Percentiles rank a stretch among this genome's conserved stretches.
Conservation (phyloP, 2,329 filamentous ascomycete species). For the Trichoderma endophyticum region DNA sequence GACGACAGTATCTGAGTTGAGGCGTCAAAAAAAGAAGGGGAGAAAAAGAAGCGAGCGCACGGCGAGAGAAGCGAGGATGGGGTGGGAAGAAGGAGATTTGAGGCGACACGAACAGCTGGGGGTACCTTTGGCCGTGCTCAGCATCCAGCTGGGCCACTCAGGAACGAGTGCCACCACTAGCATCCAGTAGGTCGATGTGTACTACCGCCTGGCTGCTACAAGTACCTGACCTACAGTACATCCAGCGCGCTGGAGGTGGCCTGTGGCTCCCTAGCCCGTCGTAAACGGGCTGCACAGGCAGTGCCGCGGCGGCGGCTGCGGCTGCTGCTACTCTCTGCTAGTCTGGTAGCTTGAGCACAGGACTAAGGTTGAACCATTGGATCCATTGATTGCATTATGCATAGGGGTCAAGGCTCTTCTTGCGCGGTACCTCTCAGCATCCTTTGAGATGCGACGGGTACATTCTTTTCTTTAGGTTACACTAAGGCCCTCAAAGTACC, state of each 20-base stretch:
- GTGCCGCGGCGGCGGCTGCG: constrained; percentile 2
- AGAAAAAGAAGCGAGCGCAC: constrained; percentile 10
- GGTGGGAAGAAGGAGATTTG: constrained; percentile 16
- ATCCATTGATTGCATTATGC: constrained; percentile 3
- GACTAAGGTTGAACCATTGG: not conserved
- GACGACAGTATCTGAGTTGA: not conserved
- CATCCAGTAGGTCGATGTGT: not conserved
- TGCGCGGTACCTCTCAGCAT: not conserved
- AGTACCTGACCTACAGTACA: not conserved
- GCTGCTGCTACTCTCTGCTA: not conserved
- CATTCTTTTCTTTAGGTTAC: not conserved
- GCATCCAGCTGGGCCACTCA: not conserved
- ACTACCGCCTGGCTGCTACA: not conserved
- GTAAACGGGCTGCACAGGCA: not conserved
- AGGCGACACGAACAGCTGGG: constrained; percentile 17
- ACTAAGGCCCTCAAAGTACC: not conserved
- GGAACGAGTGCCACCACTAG: constrained; percentile 1
- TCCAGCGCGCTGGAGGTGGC: not conserved
- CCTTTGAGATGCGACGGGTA: not conserved
- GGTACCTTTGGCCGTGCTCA: not conserved
- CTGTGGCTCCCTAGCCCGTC: not conserved
- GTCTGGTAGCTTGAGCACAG: not conserved
- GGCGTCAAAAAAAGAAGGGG: not conserved
- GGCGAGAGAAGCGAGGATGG: constrained; percentile 15
- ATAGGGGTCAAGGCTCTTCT: not conserved